A percentile compares a stretch with the other conserved stretches of the same genome.
These are phyloP conservation scores for Alternaria sp. DNA, from an alignment of 2,329 filamentous ascomycete genomes.

Conservation along the genomic window DNA sequence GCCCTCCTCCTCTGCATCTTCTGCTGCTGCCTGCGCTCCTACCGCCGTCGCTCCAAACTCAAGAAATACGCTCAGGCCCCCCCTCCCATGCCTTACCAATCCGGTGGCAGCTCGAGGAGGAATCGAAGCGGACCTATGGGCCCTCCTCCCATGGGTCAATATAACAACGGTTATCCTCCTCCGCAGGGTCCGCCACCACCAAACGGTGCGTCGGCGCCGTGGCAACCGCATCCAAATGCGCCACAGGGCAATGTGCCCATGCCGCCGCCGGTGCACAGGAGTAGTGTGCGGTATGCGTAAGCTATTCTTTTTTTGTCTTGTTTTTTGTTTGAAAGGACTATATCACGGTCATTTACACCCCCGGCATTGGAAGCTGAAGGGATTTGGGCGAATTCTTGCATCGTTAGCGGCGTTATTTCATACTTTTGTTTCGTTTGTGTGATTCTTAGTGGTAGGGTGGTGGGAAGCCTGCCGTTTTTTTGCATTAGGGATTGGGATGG, in stretches of 20 bases:
- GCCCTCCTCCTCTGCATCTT: conserved; percentile 70
- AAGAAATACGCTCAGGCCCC: conserved; percentile 24
- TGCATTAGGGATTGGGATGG: background rate
- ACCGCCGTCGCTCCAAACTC: conserved; percentile 33
- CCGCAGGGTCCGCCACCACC: conserved; percentile 1
- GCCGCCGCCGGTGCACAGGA: conserved; percentile 21
- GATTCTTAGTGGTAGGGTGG: background rate
- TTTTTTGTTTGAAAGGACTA: background rate
- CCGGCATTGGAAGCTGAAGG: background rate
- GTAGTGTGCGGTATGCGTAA: conserved; percentile 24
- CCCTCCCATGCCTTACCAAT: conserved; percentile 11
- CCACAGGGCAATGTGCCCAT: conserved; percentile 10
- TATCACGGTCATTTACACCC: conserved; percentile 5
- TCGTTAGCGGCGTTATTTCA: conserved; percentile 7
- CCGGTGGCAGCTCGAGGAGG: background rate
- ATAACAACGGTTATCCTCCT: conserved; percentile 6
- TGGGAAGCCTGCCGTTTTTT: background rate
- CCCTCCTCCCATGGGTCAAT: conserved; percentile 5
- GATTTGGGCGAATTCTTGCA: background rate
- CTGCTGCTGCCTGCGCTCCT: conserved; percentile 69
- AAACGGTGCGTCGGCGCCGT: background rate
- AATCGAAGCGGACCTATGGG: background rate
- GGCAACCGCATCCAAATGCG: conserved; percentile 1
- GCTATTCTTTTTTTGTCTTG: background rate
- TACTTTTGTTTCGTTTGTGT: background rate